These are phyloP conservation scores for Logfia minima DNA, from an alignment of 129 eudicot genomes.

Conservation along the genomic window DNA sequence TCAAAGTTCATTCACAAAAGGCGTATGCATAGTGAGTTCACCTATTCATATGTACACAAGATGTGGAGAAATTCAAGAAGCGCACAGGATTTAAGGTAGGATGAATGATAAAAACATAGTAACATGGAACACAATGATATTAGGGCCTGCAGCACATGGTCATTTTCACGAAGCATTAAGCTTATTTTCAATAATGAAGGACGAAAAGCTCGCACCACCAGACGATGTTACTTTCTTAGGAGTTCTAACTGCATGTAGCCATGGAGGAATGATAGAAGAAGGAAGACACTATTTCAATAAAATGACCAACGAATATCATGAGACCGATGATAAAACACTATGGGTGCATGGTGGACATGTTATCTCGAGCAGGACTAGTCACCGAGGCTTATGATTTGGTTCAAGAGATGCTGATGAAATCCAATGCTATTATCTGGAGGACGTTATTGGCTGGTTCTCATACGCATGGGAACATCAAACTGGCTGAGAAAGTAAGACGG, in stretches of 20 bases:
- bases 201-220: slow-evolving; percentile 22
- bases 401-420: slow-evolving; percentile 46
- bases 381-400: slow-evolving; percentile 45
- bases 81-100: slow-evolving; percentile 22
- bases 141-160: slow-evolving; percentile 49
- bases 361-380: slow-evolving; percentile 51
- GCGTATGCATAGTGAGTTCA: slow-evolving; percentile 35
- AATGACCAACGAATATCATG: slow-evolving; percentile 32
- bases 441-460: slow-evolving; percentile 53
- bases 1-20: slow-evolving; percentile 9
- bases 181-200: slow-evolving; percentile 39
- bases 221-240: slow-evolving; percentile 50
- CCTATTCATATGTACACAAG: slow-evolving; percentile 51
- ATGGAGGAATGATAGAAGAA: slow-evolving; percentile 56
- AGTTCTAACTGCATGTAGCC: slow-evolving; percentile 54
- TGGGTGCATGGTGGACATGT: slow-evolving; percentile 59
- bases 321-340: slow-evolving; percentile 48
- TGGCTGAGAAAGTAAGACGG: slow-evolving; percentile 45
- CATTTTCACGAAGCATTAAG: slow-evolving; percentile 34
- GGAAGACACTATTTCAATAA: slow-evolving; percentile 38
- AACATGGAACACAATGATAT: slow-evolving; percentile 50
- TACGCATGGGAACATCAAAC: slow-evolving; percentile 37
- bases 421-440: slow-evolving; percentile 52
- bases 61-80: slow-evolving; percentile 54
- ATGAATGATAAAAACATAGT: slow-evolving; percentile 42